Base-by-base conservation (phyloP, 805 yeast species). In the Metschnikowia gelsemii region DNA sequence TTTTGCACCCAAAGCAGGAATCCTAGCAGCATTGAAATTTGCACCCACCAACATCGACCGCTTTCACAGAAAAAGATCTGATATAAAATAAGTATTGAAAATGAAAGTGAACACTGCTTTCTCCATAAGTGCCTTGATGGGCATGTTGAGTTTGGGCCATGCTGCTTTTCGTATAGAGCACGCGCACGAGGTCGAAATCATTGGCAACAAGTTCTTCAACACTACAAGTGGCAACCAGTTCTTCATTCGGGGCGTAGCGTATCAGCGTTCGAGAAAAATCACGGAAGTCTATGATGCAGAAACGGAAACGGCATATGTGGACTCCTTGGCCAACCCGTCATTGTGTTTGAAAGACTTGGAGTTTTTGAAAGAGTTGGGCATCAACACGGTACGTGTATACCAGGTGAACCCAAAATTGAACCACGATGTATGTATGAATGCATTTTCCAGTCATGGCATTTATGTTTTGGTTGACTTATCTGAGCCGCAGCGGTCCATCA, bases 201-300 rank as follows among this genome's bases (percentile, higher is more conserved):
- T 70, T 20, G 93, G 91, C 5, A 83, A 77, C 70, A 83, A 85
- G 63, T 88, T 91, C 64, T 88, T 84, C 64, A 77, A 79, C 64
- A 66, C 82, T 14, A 72, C 70, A 50, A 78, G 82, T 50, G 91
- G 89, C 8, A 76, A 84, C 31, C 95, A 87, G 66, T 90, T 90
- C 66, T 90, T 81, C 64, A 76, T 90, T 57, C 82, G 80, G 57
- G 97, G 97, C 51, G 76, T 88, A 38, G 95, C 96, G 0, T 88
- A 89, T 65, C 96, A 89, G 66, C 80, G 83, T 32, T 76, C 81
- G 51, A 72, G 80, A 11, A 76, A 78, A 38, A 70, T 69, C 49
- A 56, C 55, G 55, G 54, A 59, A 56, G 20, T 36, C 48, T 58
- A 49, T 33, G 56, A 53, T 24, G 48, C 47, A 9, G 40, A 46